Base-by-base conservation (phyloP, 2,329 filamentous ascomycete genomes). In the Trichoderma sp. region DNA sequence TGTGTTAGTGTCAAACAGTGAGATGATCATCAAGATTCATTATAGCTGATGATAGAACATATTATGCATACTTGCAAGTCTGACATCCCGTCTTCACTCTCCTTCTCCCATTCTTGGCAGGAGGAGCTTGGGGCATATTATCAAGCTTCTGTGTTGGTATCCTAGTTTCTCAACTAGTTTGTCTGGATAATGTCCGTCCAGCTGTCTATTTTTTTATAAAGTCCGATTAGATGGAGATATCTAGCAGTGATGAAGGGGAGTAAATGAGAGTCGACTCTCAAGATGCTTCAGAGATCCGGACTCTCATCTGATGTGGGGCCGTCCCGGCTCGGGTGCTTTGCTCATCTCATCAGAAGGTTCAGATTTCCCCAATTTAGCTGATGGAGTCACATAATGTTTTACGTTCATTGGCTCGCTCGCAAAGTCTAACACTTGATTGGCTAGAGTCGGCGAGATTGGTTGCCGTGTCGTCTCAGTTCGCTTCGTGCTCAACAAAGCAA, bases 51-150 rank as follows among this genome's bases (percentile, higher is more conserved):
- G 34, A 50, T 17, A 50, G 26, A 43, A 71, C 76, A 74, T 6
- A n/a, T 23, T 43, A 20, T 12, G 23, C 68, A 36, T 72, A 80
- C 78, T 79, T 79, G 76, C 79, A 80, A 5, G 79, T 80, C 28
- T 73, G 73, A 62, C 79, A 80, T 26, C 79, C 79, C 7, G 78
- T 74, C 71, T 78, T 79, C 30, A 75, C 74, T 23, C 70, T 72
- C 8, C 69, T 63, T 8, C 23, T 32, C 12, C 55, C 30, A 8
- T 36, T 34, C 47, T 57, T 64, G 9, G 7, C 2, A 6, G 36
- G 39, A 36, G 28, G 12, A 23, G 9, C 26, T 61, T 69, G 39
- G 28, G 57, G 20, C 28, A 34, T 15, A 28, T 28, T 43, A 23
- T 34, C n/a, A 2, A 17, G 12, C 17, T 26, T 62, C 17, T 36